Base-by-base conservation (phyloP, 768 basidiomycete genomes). In the Russula abietina region DNA sequence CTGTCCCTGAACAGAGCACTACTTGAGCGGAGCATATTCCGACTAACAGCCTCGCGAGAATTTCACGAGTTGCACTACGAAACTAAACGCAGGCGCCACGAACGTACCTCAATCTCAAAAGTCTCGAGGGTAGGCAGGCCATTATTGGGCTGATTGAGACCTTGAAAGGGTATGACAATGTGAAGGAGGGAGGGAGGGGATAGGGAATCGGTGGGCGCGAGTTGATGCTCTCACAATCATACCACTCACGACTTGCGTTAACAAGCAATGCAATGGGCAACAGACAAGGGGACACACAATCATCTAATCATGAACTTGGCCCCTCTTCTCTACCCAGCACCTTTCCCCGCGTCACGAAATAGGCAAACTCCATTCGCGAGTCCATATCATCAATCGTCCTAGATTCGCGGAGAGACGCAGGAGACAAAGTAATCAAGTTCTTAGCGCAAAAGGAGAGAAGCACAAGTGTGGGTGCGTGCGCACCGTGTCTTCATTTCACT, bases 401-500 rank as follows among this genome's bases (percentile, higher is more conserved):
- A 41, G 5, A 55, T 30, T 4, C 24, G 28, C 9, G 28, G 28
- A 50, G 49, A 30, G 28, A 28, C 2, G 16, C 6, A 26, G 4
- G 2, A 9, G 51, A 36, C 11, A n/a, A 32, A 12, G 3, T 32
- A 33, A 38, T 10, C 8, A 36, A 11, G n/a, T 38, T 4, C 26
- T 4, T 17, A 43, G 48, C 10, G 39, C 39, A 7, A 28, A 24
- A 8, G 32, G 14, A 49, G 46, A 14, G 6, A 38, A 7, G 2
- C 4, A 48, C 48, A n/a, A 17, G 1, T 49, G 24, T 33, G 8
- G 32, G 22, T 19, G 8, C 33, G 22, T 19, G 73, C 83, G 67
- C 68, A 91, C 91, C 86, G 80, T 70, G 81, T 86, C 68, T 81
- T 82, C 91, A 93, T 93, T 75, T 95, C 91, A 68, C 88, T 91